phyloP scores from a whole-genome alignment of 306 rosid species.

The Castanea mollissima region DNA sequence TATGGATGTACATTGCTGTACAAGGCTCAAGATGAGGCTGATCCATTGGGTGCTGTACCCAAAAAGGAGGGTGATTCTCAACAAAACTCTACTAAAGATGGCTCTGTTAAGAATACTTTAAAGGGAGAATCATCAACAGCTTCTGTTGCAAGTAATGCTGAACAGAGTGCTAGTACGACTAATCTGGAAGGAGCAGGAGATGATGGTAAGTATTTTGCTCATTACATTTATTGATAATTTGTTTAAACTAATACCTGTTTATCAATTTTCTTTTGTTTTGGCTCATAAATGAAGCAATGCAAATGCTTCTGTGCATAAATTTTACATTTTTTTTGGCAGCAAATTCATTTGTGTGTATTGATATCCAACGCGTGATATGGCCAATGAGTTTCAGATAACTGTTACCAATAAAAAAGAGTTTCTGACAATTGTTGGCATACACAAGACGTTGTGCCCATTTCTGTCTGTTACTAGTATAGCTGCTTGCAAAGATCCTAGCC shows the following conservation, averaged over 20 bases:
- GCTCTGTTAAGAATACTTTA: constrained; percentile 51
- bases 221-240: constrained; percentile 6
- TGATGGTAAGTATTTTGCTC: constrained; percentile 52
- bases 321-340: not conserved
- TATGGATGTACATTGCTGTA: constrained; percentile 84
- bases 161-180: constrained; percentile 41
- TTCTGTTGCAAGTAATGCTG: constrained; percentile 53
- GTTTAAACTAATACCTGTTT: not conserved
- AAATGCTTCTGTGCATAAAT: not conserved
- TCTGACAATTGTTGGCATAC: no score
- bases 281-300: not conserved
- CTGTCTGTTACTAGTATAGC: not conserved
- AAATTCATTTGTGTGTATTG: not conserved
- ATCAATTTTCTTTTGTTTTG: not conserved
- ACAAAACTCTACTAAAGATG: constrained; percentile 52
- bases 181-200: constrained; percentile 46
- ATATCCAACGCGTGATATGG: not conserved
- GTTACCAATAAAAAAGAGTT: no score
- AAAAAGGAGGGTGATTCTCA: constrained; percentile 69
- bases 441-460: not conserved
- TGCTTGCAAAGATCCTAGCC: not conserved
- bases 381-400: no score
- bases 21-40: constrained; percentile 97
- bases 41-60: constrained; percentile 83
- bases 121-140: constrained; percentile 68